phyloP scores from a whole-genome alignment of 2,329 filamentous ascomycete genomes.

The Penicillium sp. region DNA sequence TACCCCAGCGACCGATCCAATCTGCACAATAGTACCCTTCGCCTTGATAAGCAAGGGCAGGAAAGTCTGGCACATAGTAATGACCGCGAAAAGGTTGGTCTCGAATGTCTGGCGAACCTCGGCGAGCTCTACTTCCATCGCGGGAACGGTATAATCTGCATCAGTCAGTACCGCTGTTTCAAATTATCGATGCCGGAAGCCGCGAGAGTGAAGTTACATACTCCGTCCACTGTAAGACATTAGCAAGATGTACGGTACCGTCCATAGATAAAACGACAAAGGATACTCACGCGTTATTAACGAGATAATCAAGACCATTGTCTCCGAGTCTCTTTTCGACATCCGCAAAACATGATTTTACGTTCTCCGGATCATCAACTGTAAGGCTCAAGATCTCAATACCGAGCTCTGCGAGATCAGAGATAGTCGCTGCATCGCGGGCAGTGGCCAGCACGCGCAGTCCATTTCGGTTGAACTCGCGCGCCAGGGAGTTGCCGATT shows the following conservation, averaged over 20 bases:
- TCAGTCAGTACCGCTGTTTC: background rate
- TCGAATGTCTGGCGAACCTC: conserved; percentile 50
- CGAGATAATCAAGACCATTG: conserved; percentile 53
- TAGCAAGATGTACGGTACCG: background rate
- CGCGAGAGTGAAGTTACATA: conserved; percentile 17
- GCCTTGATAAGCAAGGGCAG: conserved; percentile 50
- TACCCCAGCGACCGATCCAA: conserved; percentile 44
- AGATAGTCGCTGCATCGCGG: conserved; percentile 48
- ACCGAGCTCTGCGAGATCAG: conserved; percentile 47
- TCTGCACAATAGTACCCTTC: conserved; percentile 45
- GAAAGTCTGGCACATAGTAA: conserved; percentile 57
- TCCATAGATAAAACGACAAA: background rate
- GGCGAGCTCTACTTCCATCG: conserved; percentile 51
- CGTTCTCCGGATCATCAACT: conserved; percentile 50
- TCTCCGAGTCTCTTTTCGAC: conserved; percentile 47
- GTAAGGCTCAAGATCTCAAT: conserved; percentile 56
- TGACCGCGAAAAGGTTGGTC: conserved; percentile 57
- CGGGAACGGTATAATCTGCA: conserved; percentile 56
- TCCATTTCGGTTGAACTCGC: conserved; percentile 53
- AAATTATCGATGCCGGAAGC: background rate
- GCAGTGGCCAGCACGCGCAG: conserved; percentile 59
- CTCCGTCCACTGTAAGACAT: conserved; percentile 25
- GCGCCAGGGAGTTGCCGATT: conserved; percentile 58
- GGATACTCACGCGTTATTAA: conserved; percentile 54
- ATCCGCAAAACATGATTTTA: conserved; percentile 46